Base-by-base conservation (phyloP, 2,329 filamentous ascomycete species). In the Pyrenophora graminea region DNA sequence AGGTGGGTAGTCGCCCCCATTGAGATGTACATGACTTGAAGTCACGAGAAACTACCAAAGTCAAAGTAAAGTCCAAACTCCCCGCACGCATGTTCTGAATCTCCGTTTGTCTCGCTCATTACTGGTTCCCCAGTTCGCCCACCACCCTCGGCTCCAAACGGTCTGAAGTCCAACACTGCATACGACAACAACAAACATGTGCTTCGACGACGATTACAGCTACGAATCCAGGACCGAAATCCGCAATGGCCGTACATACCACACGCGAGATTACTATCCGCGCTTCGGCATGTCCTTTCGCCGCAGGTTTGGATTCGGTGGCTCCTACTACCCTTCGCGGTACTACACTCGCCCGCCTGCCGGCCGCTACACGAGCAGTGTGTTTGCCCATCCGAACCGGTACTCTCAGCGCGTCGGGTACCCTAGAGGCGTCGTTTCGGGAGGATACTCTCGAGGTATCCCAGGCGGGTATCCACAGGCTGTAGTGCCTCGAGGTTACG, bases 311-410 rank as follows among this genome's bases (percentile, higher is more conserved):
- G 67, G 60, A 9, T 31, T 59, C 7, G 56, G 62, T 18, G 58
- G 58, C 27, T 46, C 62, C 3, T 69, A 69, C 56, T 69, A 68
- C 43, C 67, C 67, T 13, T 48, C 59, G 3, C 54, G 53, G 17
- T 69, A 69, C 56, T 69, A 68, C 41, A 12, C 38, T 44, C 53
- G 55, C 8, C 50, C 56, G 15, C 67, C 61, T 18, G 15, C 21
- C 33, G 52, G 44, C 30, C 53, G 48, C 33, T 57, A 57, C 27
- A 43, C 48, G 13, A 40, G 42, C 19, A 38, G 36, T 23, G 47
- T 34, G 19, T 13, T 51, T n/a, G 37, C 25, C 3, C 31, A 52
- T 27, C 46, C 58, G 36, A 51, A 51, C 21, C 53, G 51, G 6
- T 50, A 56, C 31, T 39, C 52, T 7, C 40, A 60, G 7, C 39